Conservation (phyloP, 2,329 filamentous ascomycete genomes). For the Fonsecaea multimorphosa region DNA sequence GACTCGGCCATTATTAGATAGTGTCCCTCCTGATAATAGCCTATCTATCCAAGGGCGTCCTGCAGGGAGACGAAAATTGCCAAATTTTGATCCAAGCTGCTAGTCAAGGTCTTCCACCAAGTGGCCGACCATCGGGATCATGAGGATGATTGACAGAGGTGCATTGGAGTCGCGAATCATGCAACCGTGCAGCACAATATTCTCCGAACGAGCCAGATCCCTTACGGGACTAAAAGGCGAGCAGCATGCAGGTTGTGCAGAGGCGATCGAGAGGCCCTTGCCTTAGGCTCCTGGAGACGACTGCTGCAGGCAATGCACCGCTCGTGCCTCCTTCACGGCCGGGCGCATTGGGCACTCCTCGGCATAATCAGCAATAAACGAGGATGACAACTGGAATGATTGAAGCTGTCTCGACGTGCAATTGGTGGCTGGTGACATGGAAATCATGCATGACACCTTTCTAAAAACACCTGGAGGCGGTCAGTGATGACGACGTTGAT, state of each 20-base stretch:
- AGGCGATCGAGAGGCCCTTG: slow-evolving; percentile 23
- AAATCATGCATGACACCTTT: slow-evolving; percentile 12
- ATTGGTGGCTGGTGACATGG: slow-evolving; percentile 1
- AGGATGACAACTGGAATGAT: slow-evolving; percentile 14
- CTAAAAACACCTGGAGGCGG: background rate
- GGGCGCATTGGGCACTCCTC: slow-evolving; percentile 1
- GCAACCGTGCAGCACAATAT: slow-evolving; percentile 29
- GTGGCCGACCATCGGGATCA: background rate
- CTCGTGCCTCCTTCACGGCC: slow-evolving; percentile 19
- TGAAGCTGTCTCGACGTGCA: background rate
- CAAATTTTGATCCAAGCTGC: background rate
- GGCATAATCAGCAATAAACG: slow-evolving; percentile 11
- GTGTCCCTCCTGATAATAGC: slow-evolving; percentile 15
- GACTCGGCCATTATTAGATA: slow-evolving; percentile 12
- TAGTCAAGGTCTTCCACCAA: background rate
- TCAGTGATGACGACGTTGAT: slow-evolving; percentile 1
- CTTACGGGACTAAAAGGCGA: slow-evolving; percentile 12
- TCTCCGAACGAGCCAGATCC: slow-evolving; percentile 31
- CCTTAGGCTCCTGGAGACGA: slow-evolving; percentile 9
- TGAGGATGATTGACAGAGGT: background rate
- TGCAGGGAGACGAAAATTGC: slow-evolving; percentile 13
- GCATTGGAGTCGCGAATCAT: background rate
- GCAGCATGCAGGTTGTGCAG: slow-evolving; percentile 17
- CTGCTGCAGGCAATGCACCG: slow-evolving; percentile 2
- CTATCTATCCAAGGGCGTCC: slow-evolving; percentile 17